phyloP scores from a whole-genome alignment of 805 yeast species.

The Yamadazyma endophytica region DNA sequence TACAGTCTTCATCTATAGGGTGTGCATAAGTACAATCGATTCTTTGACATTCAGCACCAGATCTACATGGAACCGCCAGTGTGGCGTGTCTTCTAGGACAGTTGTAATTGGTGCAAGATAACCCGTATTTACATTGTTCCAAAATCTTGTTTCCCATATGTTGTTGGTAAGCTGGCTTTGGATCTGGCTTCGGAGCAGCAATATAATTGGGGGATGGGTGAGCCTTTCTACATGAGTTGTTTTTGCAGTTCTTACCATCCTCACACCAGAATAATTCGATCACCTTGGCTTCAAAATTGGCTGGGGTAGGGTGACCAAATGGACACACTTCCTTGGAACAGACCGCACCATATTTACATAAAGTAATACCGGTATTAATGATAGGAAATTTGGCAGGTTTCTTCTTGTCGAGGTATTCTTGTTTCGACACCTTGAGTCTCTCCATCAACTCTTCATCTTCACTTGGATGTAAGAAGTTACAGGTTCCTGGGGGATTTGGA shows the following conservation, averaged over 20 bases:
- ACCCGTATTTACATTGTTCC: constrained; percentile 81
- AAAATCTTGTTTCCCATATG: constrained; percentile 38
- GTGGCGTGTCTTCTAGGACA: constrained; percentile 87
- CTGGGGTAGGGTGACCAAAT: constrained; percentile 90
- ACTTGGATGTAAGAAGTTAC: constrained; percentile 78
- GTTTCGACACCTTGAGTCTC: constrained; percentile 60
- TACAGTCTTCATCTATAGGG: constrained; percentile 76
- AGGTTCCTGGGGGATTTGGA: constrained; percentile 74
- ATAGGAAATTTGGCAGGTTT: constrained; percentile 19
- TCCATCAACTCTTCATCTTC: constrained; percentile 74
- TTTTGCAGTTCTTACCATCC: constrained; percentile 59
- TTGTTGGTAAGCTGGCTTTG: constrained; percentile 5
- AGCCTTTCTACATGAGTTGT: constrained; percentile 63
- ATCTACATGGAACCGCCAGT: constrained; percentile 70
- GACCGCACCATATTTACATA: constrained; percentile 72
- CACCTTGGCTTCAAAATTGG: constrained; percentile 70
- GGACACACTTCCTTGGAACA: constrained; percentile 81
- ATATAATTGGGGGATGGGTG: constrained; percentile 69
- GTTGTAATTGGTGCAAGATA: constrained; percentile 67
- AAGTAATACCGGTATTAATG: constrained; percentile 40
- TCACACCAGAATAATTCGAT: constrained; percentile 72
- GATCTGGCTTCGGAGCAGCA: constrained; percentile 14
- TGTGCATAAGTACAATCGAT: constrained; percentile 80
- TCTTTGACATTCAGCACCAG: constrained; percentile 73
- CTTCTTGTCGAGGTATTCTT: constrained; percentile 44